A percentile compares a stretch with the other conserved stretches of the same genome.
Evolutionary conservation across 495 filamentous ascomycete species (phyloP).

Genomic region (Xylaria castorea): DNA sequence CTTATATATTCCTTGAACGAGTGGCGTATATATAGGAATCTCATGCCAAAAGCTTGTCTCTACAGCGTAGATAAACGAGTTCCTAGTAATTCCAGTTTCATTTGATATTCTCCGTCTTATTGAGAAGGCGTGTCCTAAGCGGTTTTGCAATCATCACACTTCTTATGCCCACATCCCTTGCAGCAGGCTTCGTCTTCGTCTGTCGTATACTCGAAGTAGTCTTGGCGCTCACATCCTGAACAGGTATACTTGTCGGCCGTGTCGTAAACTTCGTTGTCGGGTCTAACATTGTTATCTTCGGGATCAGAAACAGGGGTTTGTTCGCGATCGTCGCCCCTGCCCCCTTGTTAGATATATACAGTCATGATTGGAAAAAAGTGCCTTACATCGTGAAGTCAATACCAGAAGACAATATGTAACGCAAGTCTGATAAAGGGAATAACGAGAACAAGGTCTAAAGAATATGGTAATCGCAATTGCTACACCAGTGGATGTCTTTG

Average conservation of each 20-base stretch:
- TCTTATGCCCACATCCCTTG: slow-evolving; percentile 8
- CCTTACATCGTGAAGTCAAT: slow-evolving; percentile 10
- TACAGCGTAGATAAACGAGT: background rate
- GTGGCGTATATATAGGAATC: background rate
- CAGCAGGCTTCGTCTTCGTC: slow-evolving; percentile 10
- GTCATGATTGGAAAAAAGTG: background rate
- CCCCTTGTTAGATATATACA: background rate
- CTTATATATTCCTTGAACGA: background rate
- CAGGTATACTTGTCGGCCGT: slow-evolving; percentile 2
- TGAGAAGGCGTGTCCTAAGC: background rate
- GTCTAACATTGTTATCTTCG: background rate
- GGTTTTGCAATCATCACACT: slow-evolving; percentile 15
- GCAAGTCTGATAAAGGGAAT: background rate
- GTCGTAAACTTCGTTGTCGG: slow-evolving; percentile 1
- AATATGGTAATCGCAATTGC: background rate
- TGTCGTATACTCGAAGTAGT: slow-evolving; percentile 12
- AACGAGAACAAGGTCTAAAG: background rate
- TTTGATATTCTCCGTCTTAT: background rate
- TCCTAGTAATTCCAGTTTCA: background rate
- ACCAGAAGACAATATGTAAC: background rate
- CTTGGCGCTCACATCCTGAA: background rate
- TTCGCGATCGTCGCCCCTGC: background rate
- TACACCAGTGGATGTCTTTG: background rate
- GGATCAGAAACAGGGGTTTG: background rate
- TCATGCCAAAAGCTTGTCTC: background rate